Conservation (phyloP, 2,329 filamentous ascomycete species). For the Fusarium brevicatenulatum region DNA sequence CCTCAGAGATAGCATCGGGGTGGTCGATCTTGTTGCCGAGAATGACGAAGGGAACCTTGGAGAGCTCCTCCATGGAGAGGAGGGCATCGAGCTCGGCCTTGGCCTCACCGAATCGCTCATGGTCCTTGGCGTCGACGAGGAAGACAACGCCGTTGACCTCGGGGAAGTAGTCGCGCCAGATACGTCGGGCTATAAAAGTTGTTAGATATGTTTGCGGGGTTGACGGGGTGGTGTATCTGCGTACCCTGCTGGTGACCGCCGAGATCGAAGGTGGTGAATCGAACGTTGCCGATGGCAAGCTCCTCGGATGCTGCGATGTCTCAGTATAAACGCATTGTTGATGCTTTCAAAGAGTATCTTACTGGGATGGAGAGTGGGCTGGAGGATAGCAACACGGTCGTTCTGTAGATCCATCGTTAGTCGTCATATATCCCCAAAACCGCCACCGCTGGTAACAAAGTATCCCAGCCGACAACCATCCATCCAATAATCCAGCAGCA, state of each 20-base stretch:
- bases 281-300: constrained; percentile 90
- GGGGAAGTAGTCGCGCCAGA: constrained; percentile 98
- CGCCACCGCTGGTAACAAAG: neutral
- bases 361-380: constrained; percentile 93
- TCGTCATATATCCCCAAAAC: constrained; percentile 11
- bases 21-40: constrained; percentile 99
- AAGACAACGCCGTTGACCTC: constrained; percentile 98
- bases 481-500: neutral
- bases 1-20: constrained; percentile 93
- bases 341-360: constrained; percentile 51
- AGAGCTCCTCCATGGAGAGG: constrained; percentile 94
- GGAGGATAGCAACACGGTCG: constrained; percentile 89
- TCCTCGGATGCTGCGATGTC: constrained; percentile 79
- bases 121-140: constrained; percentile 96
- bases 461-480: neutral
- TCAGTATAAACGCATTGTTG: constrained; percentile 22
- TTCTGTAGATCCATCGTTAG: constrained; percentile 66
- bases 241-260: constrained; percentile 92
- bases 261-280: constrained; percentile 94
- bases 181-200: constrained; percentile 77
- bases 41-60: constrained; percentile 94
- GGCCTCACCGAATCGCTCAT: constrained; percentile 91
- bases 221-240: constrained; percentile 24
- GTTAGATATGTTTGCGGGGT: neutral
- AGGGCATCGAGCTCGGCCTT: constrained; percentile 98